Evolutionary conservation across 2,329 filamentous ascomycete genomes (phyloP), one percentile per base, ranked within the genome.

Genomic region (Cytospora paraplurivora): DNA sequence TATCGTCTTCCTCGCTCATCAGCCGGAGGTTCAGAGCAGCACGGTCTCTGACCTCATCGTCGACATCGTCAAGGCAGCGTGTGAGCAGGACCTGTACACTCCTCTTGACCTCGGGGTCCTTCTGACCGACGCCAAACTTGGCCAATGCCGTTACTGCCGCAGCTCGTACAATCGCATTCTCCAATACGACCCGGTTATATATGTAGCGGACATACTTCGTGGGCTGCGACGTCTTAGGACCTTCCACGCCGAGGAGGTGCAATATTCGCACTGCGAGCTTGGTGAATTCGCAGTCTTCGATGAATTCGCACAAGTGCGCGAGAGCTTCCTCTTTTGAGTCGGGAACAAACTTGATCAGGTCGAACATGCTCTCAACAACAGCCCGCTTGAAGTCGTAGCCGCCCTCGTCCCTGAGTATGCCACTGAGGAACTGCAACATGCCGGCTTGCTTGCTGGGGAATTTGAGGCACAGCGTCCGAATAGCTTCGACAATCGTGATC

Each of bases 121-220:
- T 93, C 77, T 98, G 95, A 38, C 92, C 93, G 64, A 98, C 94
- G 71, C 95, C 95, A 73, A 99, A 99, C 77, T 98, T 99, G 71
- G 94, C 92, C 67, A 99, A 79, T 3, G 95, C 95, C 32, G 95
- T 98, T 32, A 98, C 96, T 59, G 95, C 95, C 11, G 95, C 93
- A 56, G 95, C 95, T 70, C 95, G 87, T 21, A 99, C 93, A 67
- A 97, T 93, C 49, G 95, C 93, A 74, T 99, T 99, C 78, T 99
- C 95, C 59, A 99, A 81, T 17, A 99, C 95, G 27, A 99, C 94
- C 65, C 95, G 88, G 81, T 99, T 99, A 82, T 99, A 99, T 74
- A 99, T 99, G 78, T 98, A 99, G 63, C 95, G 91, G 71, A 99
- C 97, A 76, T 97, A 99, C 83, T 99, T 98, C 62, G 95, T 98